phyloP scores from a whole-genome alignment of 805 yeast genomes.

The Pichia phayaonensis region DNA sequence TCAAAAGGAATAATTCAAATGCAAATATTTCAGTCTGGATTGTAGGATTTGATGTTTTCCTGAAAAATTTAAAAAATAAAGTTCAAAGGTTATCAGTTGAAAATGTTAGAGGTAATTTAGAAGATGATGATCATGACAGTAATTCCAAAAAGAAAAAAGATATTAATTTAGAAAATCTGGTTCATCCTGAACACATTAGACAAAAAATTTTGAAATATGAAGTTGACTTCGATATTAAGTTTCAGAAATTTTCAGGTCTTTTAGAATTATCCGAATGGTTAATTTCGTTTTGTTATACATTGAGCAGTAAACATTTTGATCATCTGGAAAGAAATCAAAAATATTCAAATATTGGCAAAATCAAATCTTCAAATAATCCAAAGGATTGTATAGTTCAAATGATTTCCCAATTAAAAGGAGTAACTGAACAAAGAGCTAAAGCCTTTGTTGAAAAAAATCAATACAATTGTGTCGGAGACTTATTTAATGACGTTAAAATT shows the following conservation, averaged over 20 bases:
- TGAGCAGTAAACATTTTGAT: slow-evolving; percentile 47
- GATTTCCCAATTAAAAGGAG: slow-evolving; percentile 47
- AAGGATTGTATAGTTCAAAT: slow-evolving; percentile 42
- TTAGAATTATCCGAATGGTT: slow-evolving; percentile 47
- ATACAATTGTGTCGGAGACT: slow-evolving; percentile 5
- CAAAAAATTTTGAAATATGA: slow-evolving; percentile 37
- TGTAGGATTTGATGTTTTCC: slow-evolving; percentile 40
- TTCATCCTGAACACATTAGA: slow-evolving; percentile 30
- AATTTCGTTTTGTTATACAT: slow-evolving; percentile 48
- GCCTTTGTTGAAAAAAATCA: slow-evolving; percentile 29
- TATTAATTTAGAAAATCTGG: slow-evolving; percentile 2
- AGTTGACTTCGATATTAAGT: slow-evolving; percentile 38
- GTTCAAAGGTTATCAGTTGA: background rate
- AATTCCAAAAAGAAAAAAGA: slow-evolving; percentile 5
- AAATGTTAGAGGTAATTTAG: background rate
- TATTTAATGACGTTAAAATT: background rate
- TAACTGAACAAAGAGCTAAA: slow-evolving; percentile 47
- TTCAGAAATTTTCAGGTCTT: slow-evolving; percentile 41
- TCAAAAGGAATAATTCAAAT: slow-evolving; percentile 19
- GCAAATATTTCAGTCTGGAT: slow-evolving; percentile 37
- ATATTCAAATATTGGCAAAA: slow-evolving; percentile 46
- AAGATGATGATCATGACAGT: slow-evolving; percentile 7
- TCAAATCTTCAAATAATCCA: slow-evolving; percentile 46
- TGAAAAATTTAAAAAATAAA: slow-evolving; percentile 35
- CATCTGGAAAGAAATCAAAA: slow-evolving; percentile 46